Evolutionary conservation across 148 eudicot genomes (phyloP).

Genomic region (Spergularia marina): DNA sequence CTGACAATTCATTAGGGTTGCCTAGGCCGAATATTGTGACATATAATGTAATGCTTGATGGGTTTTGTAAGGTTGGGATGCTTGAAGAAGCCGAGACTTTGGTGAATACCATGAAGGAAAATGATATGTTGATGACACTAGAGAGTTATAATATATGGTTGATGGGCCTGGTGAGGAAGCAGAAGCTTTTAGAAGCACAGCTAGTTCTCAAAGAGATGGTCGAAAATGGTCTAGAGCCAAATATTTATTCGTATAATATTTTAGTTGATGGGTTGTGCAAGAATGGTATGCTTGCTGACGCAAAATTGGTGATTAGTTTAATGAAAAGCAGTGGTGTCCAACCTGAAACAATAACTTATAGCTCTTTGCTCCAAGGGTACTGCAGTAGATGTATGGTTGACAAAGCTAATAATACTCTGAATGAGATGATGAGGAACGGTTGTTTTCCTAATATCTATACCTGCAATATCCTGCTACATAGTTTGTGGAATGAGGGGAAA

Average conservation of each 20-base stretch:
- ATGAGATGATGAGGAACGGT: conserved; percentile 62
- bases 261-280: conserved; percentile 75
- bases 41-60: conserved; percentile 68
- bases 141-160: conserved; percentile 80
- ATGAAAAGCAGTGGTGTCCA: conserved; percentile 51
- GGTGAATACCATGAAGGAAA: conserved; percentile 63
- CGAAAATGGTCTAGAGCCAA: conserved; percentile 44
- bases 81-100: conserved; percentile 71
- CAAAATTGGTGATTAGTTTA: conserved; percentile 47
- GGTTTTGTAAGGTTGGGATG: conserved; percentile 76
- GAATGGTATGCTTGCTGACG: conserved; percentile 68
- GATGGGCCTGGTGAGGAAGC: conserved; percentile 64
- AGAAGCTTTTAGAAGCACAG: conserved; percentile 63
- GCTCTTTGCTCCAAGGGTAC: conserved; percentile 74
- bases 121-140: conserved; percentile 36
- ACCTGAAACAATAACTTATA: conserved; percentile 75
- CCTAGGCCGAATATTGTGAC: conserved; percentile 69
- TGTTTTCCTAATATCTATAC: conserved; percentile 66
- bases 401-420: conserved; percentile 59
- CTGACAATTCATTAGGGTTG: conserved; percentile 58
- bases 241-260: conserved; percentile 61
- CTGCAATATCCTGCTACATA: conserved; percentile 79
- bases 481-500: conserved; percentile 80
- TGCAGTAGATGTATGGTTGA: conserved; percentile 59
- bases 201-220: conserved; percentile 58